Conservation (phyloP, 441 rosid genomes). For the Erodium texanum region DNA sequence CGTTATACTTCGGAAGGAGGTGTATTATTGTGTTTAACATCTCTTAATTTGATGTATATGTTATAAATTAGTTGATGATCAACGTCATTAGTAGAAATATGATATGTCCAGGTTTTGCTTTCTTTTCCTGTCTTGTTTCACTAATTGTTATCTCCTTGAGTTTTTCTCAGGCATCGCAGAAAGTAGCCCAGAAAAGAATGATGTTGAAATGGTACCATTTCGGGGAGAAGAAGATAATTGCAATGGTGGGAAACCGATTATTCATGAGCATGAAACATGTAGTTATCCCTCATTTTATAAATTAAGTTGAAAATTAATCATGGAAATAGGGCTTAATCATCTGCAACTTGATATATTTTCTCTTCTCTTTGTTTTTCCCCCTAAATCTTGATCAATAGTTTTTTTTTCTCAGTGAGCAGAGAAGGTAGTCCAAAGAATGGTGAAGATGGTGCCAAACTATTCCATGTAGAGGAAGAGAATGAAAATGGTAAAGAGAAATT, state of each 20-base stretch:
- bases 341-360: not conserved
- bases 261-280: not conserved
- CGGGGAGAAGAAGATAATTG: not conserved
- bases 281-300: not conserved
- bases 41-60: not conserved
- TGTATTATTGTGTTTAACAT: conserved; percentile 21
- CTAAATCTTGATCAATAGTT: not conserved
- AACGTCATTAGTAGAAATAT: not conserved
- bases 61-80: conserved; percentile 4
- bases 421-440: conserved; percentile 8
- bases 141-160: conserved; percentile 1
- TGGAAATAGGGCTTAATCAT: not conserved
- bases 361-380: not conserved
- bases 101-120: not conserved
- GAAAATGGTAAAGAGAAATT: not conserved
- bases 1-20: conserved; percentile 55
- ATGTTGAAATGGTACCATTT: not conserved
- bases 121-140: not conserved
- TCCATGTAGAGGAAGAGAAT: conserved; percentile 1
- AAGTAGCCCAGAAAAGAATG: conserved; percentile 7
- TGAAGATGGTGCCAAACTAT: not conserved
- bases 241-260: not conserved
- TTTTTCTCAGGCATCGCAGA: conserved; percentile 9
- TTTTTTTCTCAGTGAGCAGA: conserved; percentile 1
- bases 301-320: not conserved